These are phyloP conservation scores for Periconia macrospinosa DNA, from an alignment of 2,329 filamentous ascomycete genomes.

Conservation along the genomic window DNA sequence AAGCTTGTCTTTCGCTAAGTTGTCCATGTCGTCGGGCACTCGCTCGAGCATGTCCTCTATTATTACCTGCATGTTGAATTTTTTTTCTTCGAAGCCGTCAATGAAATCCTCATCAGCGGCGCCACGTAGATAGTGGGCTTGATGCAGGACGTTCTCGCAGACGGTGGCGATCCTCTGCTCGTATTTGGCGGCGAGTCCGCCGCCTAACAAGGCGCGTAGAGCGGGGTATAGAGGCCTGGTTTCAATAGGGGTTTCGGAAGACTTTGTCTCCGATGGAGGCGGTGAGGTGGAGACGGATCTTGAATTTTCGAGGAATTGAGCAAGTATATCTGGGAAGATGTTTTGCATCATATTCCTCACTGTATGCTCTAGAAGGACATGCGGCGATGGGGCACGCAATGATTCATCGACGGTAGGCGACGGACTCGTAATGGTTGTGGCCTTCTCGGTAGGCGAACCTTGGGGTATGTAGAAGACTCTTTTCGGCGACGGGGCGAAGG, in stretches of 20 bases:
- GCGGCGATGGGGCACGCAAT: neutral
- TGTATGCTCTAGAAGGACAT: slow-evolving; percentile 1
- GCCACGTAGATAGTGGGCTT: slow-evolving; percentile 1
- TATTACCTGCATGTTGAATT: neutral
- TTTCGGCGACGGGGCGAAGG: slow-evolving; percentile 9
- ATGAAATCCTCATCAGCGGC: slow-evolving; percentile 3
- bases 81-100: neutral
- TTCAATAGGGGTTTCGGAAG: no score
- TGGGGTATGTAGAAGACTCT: slow-evolving; percentile 4
- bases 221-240: neutral
- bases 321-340: slow-evolving; percentile 5
- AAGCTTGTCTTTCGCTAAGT: neutral
- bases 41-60: neutral
- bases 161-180: neutral
- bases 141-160: neutral
- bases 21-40: neutral
- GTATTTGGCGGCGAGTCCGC: neutral
- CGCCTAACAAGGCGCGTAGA: neutral
- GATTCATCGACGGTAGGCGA: neutral
- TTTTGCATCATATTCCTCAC: no score
- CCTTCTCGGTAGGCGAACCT: slow-evolving; percentile 12
- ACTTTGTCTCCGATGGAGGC: no score
- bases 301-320: slow-evolving; percentile 1
- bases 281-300: no score
- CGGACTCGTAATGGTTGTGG: slow-evolving; percentile 8